Conservation (phyloP, 306 rosid genomes). For the Gleditsia sinensis region DNA sequence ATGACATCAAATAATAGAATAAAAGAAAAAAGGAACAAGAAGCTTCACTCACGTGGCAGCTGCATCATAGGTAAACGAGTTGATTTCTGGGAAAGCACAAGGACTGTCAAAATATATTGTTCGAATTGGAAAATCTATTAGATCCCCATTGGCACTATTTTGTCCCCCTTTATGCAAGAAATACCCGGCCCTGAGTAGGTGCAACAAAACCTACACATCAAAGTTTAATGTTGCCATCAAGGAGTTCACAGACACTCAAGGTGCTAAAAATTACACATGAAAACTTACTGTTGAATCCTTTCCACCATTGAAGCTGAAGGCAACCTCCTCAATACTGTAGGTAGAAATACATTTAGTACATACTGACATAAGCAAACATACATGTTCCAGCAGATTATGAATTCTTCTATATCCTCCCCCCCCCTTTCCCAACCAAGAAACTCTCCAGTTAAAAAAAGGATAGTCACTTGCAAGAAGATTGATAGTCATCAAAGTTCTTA, state of each 20-base stretch:
- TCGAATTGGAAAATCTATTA: constrained; percentile 70
- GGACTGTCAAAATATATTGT: constrained; percentile 91
- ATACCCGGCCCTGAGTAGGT: constrained; percentile 93
- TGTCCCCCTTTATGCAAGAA: constrained; percentile 75
- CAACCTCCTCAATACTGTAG: constrained; percentile 82
- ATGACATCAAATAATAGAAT: background rate
- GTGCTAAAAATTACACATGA: constrained; percentile 28
- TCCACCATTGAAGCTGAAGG: constrained; percentile 98
- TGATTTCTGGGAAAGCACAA: constrained; percentile 83
- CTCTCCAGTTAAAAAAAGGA: background rate
- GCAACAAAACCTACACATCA: constrained; percentile 83
- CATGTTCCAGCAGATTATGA: background rate
- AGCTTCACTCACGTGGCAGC: constrained; percentile 70
- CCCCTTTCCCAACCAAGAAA: background rate
- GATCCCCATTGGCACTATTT: constrained; percentile 57
- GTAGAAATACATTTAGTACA: constrained; percentile 34
- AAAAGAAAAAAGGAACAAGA: constrained; percentile 22
- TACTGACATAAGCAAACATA: constrained; percentile 5
- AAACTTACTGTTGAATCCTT: constrained; percentile 96
- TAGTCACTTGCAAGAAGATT: background rate
- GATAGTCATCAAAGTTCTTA: background rate
- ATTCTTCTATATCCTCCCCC: background rate
- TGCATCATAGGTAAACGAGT: constrained; percentile 84
- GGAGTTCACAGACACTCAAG: constrained; percentile 12
- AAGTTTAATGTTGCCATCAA: constrained; percentile 36